Percentiles rank a stretch among this genome's conserved stretches.
phyloP scores from a whole-genome alignment of 306 rosid genomes.

The Cicer bijugum region DNA sequence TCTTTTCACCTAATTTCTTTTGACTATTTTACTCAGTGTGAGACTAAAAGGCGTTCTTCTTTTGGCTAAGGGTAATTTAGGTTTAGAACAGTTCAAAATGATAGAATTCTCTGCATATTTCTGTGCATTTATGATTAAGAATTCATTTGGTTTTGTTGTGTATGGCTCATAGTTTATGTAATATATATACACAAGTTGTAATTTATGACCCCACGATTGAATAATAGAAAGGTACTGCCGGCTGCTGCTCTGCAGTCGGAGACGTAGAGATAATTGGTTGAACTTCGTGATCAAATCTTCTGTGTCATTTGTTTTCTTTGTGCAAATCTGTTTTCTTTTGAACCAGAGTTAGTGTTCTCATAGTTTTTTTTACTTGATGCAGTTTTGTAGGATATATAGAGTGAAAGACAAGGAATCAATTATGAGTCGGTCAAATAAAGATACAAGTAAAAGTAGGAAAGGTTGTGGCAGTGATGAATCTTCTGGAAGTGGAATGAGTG shows the following conservation, averaged over 20 bases:
- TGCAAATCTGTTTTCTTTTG: too few relatives aligned
- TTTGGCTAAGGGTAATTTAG: slow-evolving; percentile 27
- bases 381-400: slow-evolving; percentile 45
- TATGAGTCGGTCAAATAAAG: slow-evolving; percentile 54
- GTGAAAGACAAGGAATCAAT: slow-evolving; percentile 27
- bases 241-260: too few relatives aligned
- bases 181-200: too few relatives aligned
- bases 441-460: slow-evolving; percentile 39
- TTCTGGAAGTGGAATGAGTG: slow-evolving; percentile 27
- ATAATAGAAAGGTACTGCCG: too few relatives aligned
- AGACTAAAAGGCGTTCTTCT: slow-evolving; percentile 18
- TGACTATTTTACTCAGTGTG: slow-evolving; percentile 10
- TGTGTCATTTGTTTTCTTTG: too few relatives aligned
- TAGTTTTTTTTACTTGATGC: neutral
- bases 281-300: too few relatives aligned
- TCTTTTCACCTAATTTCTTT: slow-evolving; percentile 28
- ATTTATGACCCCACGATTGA: too few relatives aligned
- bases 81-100: slow-evolving; percentile 26
- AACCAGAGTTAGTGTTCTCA: too few relatives aligned
- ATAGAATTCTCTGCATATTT: slow-evolving; percentile 8
- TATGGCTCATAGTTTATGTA: too few relatives aligned
- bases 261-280: too few relatives aligned
- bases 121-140: slow-evolving; percentile 16
- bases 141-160: slow-evolving; percentile 17
- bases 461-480: slow-evolving; percentile 43